phyloP scores from a whole-genome alignment of 2,329 filamentous ascomycete species.

The Colletotrichum graminicola region DNA sequence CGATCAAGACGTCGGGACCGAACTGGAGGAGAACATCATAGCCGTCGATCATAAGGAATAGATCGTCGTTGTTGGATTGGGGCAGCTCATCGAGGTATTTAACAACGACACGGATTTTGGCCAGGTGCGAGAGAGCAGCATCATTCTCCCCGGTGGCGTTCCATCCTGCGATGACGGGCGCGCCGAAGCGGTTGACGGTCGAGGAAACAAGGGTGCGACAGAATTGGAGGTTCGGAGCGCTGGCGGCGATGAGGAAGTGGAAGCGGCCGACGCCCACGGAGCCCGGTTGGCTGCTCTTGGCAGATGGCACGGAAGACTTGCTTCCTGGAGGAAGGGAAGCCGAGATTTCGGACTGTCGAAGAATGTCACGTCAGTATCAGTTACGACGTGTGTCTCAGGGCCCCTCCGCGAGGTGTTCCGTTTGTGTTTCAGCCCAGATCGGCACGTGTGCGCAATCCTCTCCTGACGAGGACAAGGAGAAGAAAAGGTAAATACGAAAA shows the following conservation, averaged over 20 bases:
- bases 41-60: conserved; percentile 74
- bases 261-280: conserved; percentile 44
- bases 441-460: conserved; percentile 29
- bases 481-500: background rate
- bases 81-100: conserved; percentile 51
- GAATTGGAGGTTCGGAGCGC: conserved; percentile 51
- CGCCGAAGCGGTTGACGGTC: conserved; percentile 53
- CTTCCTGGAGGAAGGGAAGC: conserved; percentile 37
- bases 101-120: conserved; percentile 54
- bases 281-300: conserved; percentile 23
- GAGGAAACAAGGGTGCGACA: conserved; percentile 56
- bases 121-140: conserved; percentile 53
- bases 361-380: conserved; percentile 37
- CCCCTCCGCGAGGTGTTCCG: conserved; percentile 26
- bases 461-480: background rate
- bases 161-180: conserved; percentile 55
- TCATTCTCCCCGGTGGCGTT: conserved; percentile 52
- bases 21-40: conserved; percentile 76
- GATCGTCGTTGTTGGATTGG: conserved; percentile 61
- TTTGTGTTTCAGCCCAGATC: conserved; percentile 33
- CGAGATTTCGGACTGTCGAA: conserved; percentile 36
- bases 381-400: conserved; percentile 29
- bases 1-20: conserved; percentile 71
- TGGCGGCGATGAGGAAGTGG: conserved; percentile 56
- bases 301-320: conserved; percentile 26